Evolutionary conservation across 2,329 filamentous ascomycete genomes (phyloP), one percentile per base, ranked within the genome.

Genomic region (Penicillium nordicum): DNA sequence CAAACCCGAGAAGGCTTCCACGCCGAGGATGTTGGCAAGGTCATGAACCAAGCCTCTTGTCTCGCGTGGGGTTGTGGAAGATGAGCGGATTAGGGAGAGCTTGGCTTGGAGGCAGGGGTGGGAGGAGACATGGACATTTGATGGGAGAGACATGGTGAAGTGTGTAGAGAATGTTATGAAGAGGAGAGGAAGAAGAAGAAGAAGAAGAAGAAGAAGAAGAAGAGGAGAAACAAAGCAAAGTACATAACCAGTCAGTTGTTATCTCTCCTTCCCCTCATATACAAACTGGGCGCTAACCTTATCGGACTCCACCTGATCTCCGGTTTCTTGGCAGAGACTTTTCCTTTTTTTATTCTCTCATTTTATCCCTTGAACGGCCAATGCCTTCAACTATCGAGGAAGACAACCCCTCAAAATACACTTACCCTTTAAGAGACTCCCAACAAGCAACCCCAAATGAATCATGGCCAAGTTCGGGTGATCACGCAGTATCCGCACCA

Each of bases 31-130:
- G 38, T 90, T 80, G 8, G 90, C 79, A 60, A 97, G 95, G 61
- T 97, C 92, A 71, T 96, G 86, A 59, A 97, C 84, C 47, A 97
- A 81, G 8, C 82, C 76, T 75, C 92, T 92, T 64, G 90, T 92
- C 54, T 96, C 90, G 57, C 86, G 83, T 4, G 90, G 81, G 57
- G 81, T 84, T 49, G 89, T 85, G 41, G 79, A 81, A 55, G 84
- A 80, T 40, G 90, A 94, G 58, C 93, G 88, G 45, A 97, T 84
- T 77, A 94, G 90, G 65, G 89, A 92, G 68, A 97, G 85, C 80
- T 97, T 97, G 65, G 89, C 90, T 67, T 83, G 81, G 41, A 97
- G 82, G 75, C 90, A 96, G 36, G 93, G 93, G 74, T 97, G 93
- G 16, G 79, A 79, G 38, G 92, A 96, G 71, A 96, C 79, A 77